Evolutionary conservation across 805 yeast species (phyloP).

Genomic region (Kodamaea jinghongensis): DNA sequence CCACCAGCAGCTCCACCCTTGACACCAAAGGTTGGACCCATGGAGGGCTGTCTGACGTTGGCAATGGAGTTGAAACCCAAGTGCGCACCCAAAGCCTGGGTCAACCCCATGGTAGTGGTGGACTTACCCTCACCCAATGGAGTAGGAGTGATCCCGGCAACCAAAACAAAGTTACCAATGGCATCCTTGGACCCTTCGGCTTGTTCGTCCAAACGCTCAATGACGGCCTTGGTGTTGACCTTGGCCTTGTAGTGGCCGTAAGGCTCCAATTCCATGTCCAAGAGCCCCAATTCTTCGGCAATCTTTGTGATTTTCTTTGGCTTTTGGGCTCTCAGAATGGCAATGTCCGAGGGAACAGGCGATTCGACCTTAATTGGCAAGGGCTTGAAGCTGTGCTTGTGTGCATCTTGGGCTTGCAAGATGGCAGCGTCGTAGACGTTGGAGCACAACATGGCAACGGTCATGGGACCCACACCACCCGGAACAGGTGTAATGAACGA

Average conservation of each 20-base stretch:
- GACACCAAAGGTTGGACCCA: slow-evolving; percentile 99
- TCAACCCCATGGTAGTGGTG: slow-evolving; percentile 93
- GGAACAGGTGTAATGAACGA: slow-evolving; percentile 91
- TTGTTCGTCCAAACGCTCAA: slow-evolving; percentile 50
- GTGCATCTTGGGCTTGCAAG: slow-evolving; percentile 46
- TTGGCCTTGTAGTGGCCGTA: slow-evolving; percentile 91
- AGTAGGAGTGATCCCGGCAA: slow-evolving; percentile 97
- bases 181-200: slow-evolving; percentile 62
- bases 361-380: slow-evolving; percentile 46
- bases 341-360: slow-evolving; percentile 92
- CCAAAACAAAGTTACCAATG: slow-evolving; percentile 85
- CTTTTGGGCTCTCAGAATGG: slow-evolving; percentile 79
- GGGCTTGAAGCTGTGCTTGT: slow-evolving; percentile 51
- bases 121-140: slow-evolving; percentile 98
- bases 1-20: slow-evolving; percentile 99
- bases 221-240: slow-evolving; percentile 49
- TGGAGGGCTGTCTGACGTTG: slow-evolving; percentile 94
- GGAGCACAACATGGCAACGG: slow-evolving; percentile 90
- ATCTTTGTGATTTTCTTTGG: slow-evolving; percentile 78
- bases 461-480: slow-evolving; percentile 99
- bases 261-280: slow-evolving; percentile 75
- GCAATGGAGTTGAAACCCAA: slow-evolving; percentile 82
- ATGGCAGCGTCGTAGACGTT: slow-evolving; percentile 83
- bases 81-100: slow-evolving; percentile 95
- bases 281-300: slow-evolving; percentile 80